A percentile compares a stretch with the other conserved stretches of the same genome.
phyloP scores from a whole-genome alignment of 345 rosid genomes.

The Eutrema japonicum region DNA sequence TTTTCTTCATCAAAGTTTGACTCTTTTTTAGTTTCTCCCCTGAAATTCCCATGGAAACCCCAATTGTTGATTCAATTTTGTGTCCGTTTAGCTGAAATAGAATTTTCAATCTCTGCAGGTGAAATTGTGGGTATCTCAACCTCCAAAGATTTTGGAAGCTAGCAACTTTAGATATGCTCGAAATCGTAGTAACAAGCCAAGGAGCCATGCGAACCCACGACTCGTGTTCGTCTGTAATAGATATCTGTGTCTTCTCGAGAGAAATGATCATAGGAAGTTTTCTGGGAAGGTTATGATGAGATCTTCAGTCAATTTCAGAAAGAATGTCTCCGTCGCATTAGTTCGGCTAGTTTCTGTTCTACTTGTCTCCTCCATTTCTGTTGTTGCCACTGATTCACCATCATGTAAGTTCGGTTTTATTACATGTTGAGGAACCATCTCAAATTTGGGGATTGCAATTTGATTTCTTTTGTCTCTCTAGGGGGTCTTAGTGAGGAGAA shows the following conservation, averaged over 20 bases:
- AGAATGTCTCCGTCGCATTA: slow-evolving; percentile 50
- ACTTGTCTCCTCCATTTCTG: slow-evolving; percentile 67
- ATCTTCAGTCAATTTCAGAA: slow-evolving; percentile 47
- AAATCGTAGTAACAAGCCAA: slow-evolving; percentile 4
- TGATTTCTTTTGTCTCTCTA: slow-evolving; percentile 32
- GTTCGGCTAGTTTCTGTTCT: slow-evolving; percentile 52
- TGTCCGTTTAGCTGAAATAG: slow-evolving; percentile 3
- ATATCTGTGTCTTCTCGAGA: slow-evolving; percentile 33
- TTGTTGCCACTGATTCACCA: slow-evolving; percentile 53
- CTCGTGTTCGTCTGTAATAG: slow-evolving; percentile 38
- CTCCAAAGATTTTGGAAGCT: slow-evolving; percentile 40
- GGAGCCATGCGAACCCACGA: slow-evolving; percentile 40
- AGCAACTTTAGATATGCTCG: slow-evolving; percentile 38
- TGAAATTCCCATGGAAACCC: not conserved
- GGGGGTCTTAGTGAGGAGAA: slow-evolving; percentile 90
- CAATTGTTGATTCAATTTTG: not conserved
- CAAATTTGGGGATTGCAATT: not conserved
- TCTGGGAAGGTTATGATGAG: slow-evolving; percentile 34
- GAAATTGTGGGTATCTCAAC: slow-evolving; percentile 46
- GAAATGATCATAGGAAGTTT: slow-evolving; percentile 34
- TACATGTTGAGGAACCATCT: slow-evolving; percentile 20
- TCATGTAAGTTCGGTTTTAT: slow-evolving; percentile 59
- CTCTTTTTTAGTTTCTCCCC: not conserved
- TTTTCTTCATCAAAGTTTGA: not conserved
- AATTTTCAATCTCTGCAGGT: slow-evolving; percentile 40